phyloP scores from a whole-genome alignment of 1,139 yeast species.

The Scheffersomyces illinoinensis region DNA sequence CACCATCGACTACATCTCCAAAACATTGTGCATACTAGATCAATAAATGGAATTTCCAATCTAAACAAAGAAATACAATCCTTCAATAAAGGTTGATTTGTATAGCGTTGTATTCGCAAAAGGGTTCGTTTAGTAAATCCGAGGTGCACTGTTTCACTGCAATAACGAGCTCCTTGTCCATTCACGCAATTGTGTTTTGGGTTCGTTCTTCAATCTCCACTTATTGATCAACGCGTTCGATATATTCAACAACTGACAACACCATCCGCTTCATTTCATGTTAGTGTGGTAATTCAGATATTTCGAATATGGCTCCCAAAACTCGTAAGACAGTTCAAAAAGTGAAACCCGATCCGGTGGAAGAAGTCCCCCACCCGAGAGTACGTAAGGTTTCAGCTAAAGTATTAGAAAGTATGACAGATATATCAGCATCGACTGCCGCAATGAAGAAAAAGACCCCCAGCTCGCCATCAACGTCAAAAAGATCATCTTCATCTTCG shows the following conservation, averaged over 20 bases:
- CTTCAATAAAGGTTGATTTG: background rate
- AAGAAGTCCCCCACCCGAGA: background rate
- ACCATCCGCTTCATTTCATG: background rate
- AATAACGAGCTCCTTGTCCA: background rate
- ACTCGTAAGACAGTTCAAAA: slow-evolving; percentile 5
- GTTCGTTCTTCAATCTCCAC: background rate
- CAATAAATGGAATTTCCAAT: background rate
- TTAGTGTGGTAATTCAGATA: background rate
- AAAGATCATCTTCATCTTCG: background rate
- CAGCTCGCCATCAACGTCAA: slow-evolving; percentile 1
- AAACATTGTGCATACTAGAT: background rate
- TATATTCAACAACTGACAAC: background rate
- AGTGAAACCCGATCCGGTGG: background rate
- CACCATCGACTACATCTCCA: background rate
- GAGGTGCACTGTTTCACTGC: background rate
- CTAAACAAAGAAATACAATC: background rate
- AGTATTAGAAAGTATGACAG: background rate
- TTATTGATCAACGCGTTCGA: background rate
- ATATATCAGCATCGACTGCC: slow-evolving; percentile 4
- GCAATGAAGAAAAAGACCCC: slow-evolving; percentile 3
- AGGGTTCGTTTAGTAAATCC: background rate
- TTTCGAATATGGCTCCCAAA: slow-evolving; percentile 6
- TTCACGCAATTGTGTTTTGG: background rate
- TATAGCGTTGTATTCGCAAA: background rate
- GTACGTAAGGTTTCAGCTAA: background rate